phyloP scores from a whole-genome alignment of 2,329 filamentous ascomycete genomes.

The Colletotrichum australisinense region DNA sequence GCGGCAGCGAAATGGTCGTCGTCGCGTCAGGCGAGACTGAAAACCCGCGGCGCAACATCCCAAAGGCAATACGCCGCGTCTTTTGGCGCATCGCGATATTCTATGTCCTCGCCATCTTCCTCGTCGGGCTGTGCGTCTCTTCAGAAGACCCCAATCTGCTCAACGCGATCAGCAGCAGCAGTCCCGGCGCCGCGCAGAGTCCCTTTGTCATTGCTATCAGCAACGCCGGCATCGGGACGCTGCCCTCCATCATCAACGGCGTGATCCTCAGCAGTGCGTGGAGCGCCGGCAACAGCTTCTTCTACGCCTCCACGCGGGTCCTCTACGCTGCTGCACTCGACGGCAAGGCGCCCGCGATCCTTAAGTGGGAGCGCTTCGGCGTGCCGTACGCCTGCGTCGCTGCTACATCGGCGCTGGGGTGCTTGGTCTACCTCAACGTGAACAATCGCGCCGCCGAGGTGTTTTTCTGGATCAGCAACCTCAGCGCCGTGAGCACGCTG shows the following conservation, averaged over 20 bases:
- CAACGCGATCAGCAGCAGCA: slow-evolving; percentile 38
- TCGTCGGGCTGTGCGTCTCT: slow-evolving; percentile 62
- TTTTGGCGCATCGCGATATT: slow-evolving; percentile 66
- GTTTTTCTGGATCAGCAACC: slow-evolving; percentile 60
- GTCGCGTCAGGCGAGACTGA: slow-evolving; percentile 62
- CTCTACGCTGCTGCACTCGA: slow-evolving; percentile 70
- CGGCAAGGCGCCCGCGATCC: slow-evolving; percentile 67
- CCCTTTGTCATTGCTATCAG: slow-evolving; percentile 71
- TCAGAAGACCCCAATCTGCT: slow-evolving; percentile 54
- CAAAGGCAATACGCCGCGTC: slow-evolving; percentile 63
- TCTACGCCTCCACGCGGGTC: slow-evolving; percentile 69
- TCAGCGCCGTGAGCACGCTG: slow-evolving; percentile 76
- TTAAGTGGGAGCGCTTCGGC: slow-evolving; percentile 60
- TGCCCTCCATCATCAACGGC: slow-evolving; percentile 81
- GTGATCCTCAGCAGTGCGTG: slow-evolving; percentile 79
- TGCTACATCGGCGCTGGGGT: slow-evolving; percentile 66
- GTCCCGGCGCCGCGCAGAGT: slow-evolving; percentile 21
- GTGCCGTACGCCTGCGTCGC: slow-evolving; percentile 30
- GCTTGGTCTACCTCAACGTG: slow-evolving; percentile 74
- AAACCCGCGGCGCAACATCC: slow-evolving; percentile 60
- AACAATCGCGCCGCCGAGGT: slow-evolving; percentile 56
- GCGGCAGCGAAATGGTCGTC: slow-evolving; percentile 62
- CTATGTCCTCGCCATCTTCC: slow-evolving; percentile 63
- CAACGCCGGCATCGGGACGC: slow-evolving; percentile 73
- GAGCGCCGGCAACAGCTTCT: slow-evolving; percentile 75